Evolutionary conservation across 306 rosid species (phyloP), one percentile per base, ranked within the genome.

Genomic region (Prosopis cineraria): DNA sequence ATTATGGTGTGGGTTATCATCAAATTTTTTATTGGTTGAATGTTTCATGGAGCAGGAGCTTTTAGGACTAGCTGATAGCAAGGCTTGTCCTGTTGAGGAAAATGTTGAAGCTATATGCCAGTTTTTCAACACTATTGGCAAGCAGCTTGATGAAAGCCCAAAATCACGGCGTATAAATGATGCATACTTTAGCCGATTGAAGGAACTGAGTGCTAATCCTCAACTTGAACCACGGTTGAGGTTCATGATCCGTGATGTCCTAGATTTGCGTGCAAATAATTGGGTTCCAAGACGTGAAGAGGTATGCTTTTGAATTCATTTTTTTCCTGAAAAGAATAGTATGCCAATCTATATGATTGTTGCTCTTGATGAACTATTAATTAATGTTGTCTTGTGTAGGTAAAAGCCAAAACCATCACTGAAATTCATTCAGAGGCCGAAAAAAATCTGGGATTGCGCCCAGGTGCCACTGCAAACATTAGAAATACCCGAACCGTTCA

Each of bases 261-360:
- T 93, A 77, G 99, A 96, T 70, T 81, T 96, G 90, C 93, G 99
- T 25, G 7, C 92, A 62, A 89, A 87, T 84, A 87, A 79, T 45
- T 96, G 99, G 99, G 84, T 96, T 81, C 99, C 99, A 29, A 89
- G 99, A 75, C 98, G 98, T 14, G 99, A 96, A 81, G 98, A 96
- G 99, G 99, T 96, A 84, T 77, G 20, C 22, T 79, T 20, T 16
- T 14, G 16, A 36, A 53, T 48, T 11, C 40, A 4, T 33, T 1
- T 10, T 16, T 77, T 22, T 79, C 16, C 53, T 52, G 2, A 64
- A 8, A 20, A 13, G 6, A 40, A 47, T 37, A 17, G 7, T 44
- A 31, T 71, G 43, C 19, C 24, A 36, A 40, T 67, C 19, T 37
- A n/a, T 40, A 6, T 68, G 44, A 44, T 17, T 74, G 1, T 63